These are phyloP conservation scores for Sporothrix globosa DNA, from an alignment of 2,329 filamentous ascomycete genomes.

Conservation along the genomic window DNA sequence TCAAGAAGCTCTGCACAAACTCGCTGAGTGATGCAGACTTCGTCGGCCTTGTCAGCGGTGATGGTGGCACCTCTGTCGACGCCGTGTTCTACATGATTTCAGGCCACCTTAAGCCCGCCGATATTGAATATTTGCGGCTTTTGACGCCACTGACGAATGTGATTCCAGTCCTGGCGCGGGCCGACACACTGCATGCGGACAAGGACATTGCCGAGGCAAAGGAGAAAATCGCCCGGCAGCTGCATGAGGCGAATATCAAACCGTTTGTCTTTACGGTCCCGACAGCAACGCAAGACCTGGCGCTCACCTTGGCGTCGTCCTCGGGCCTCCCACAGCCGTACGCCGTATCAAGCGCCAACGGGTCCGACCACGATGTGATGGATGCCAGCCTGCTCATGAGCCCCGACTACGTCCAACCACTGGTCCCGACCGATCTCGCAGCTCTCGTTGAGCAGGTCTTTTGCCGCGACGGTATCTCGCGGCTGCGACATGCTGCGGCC, in stretches of 20 bases:
- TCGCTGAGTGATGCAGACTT: constrained; percentile 74
- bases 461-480: constrained; percentile 74
- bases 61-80: constrained; percentile 82
- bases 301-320: neutral
- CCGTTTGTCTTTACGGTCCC: constrained; percentile 67
- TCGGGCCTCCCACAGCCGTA: constrained; percentile 56
- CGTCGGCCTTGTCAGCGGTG: constrained; percentile 75
- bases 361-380: constrained; percentile 78
- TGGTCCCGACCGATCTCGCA: constrained; percentile 73
- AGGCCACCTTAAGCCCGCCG: constrained; percentile 62
- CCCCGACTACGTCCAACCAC: constrained; percentile 81
- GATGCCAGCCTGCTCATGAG: constrained; percentile 94
- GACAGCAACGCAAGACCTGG: constrained; percentile 37
- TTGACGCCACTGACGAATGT: constrained; percentile 78
- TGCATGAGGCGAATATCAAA: constrained; percentile 61
- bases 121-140: constrained; percentile 71
- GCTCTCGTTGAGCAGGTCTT: constrained; percentile 74
- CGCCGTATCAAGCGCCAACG: constrained; percentile 74
- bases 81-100: constrained; percentile 80
- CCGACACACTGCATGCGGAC: constrained; percentile 65
- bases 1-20: constrained; percentile 65
- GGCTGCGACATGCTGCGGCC: constrained; percentile 79
- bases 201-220: constrained; percentile 64
- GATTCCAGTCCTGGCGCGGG: constrained; percentile 77
- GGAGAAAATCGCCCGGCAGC: constrained; percentile 57